Evolutionary conservation across 352 stramenopile species (phyloP).

Genomic region (Peronospora tabacina): DNA sequence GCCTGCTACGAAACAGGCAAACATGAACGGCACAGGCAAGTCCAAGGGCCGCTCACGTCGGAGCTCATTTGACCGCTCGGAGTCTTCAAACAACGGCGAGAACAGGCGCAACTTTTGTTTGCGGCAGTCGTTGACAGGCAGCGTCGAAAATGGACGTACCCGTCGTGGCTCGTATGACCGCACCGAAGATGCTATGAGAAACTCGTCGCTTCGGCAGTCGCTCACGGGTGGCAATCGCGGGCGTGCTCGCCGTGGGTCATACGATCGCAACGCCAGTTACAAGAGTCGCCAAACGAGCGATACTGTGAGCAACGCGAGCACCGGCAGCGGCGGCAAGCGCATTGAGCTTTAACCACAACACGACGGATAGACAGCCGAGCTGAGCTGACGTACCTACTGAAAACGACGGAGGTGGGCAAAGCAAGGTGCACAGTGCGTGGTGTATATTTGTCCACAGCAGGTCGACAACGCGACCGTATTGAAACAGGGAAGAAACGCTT

Average conservation of each 20-base stretch:
- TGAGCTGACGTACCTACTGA: slow-evolving; percentile 21
- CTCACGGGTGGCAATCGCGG: slow-evolving; percentile 33
- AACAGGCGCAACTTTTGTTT: slow-evolving; percentile 29
- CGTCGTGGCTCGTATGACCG: slow-evolving; percentile 51
- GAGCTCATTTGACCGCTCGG: slow-evolving; percentile 44
- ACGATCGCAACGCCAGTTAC: slow-evolving; percentile 45
- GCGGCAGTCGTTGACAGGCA: slow-evolving; percentile 32
- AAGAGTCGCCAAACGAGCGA: slow-evolving; percentile 33
- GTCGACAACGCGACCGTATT: slow-evolving; percentile 8
- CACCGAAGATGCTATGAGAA: slow-evolving; percentile 27
- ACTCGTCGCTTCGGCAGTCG: slow-evolving; percentile 35
- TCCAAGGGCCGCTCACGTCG: slow-evolving; percentile 37
- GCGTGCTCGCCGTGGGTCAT: slow-evolving; percentile 51
- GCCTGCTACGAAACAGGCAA: slow-evolving; percentile 23
- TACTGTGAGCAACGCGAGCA: slow-evolving; percentile 50
- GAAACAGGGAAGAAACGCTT: slow-evolving; percentile 23
- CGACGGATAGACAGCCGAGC: slow-evolving; percentile 18
- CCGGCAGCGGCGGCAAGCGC: slow-evolving; percentile 54
- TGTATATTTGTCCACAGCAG: slow-evolving; percentile 22
- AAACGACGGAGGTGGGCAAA: slow-evolving; percentile 16
- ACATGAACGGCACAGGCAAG: slow-evolving; percentile 25
- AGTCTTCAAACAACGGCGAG: slow-evolving; percentile 32
- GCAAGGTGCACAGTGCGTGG: slow-evolving; percentile 26
- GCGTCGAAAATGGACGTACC: slow-evolving; percentile 20
- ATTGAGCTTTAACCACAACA: slow-evolving; percentile 52